These are phyloP conservation scores for Yarrowia sp. DNA, from an alignment of 805 yeast species.

Conservation along the genomic window DNA sequence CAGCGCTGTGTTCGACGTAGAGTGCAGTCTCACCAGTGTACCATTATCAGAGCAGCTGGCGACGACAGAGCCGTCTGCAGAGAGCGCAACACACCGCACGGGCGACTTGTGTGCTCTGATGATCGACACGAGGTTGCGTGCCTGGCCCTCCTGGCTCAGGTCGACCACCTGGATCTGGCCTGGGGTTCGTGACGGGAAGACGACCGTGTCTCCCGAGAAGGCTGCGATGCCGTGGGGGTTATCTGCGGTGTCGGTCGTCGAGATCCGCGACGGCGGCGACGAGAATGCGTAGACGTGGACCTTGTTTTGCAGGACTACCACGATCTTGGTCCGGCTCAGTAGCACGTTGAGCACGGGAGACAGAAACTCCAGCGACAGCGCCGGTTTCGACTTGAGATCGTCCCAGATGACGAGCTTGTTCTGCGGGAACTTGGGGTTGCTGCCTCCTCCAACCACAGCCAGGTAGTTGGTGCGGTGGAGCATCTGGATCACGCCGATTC, in stretches of 20 bases:
- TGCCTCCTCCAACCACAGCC: constrained; percentile 88
- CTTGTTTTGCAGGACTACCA: constrained; percentile 65
- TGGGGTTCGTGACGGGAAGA: constrained; percentile 69
- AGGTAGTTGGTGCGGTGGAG: constrained; percentile 86
- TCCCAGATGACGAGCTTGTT: constrained; percentile 90
- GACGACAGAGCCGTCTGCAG: constrained; percentile 60
- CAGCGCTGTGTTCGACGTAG: constrained; percentile 63
- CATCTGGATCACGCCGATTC: constrained; percentile 78
- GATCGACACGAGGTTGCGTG: constrained; percentile 60
- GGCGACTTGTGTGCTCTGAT: constrained; percentile 73
- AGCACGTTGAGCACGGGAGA: constrained; percentile 72
- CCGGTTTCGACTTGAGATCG: constrained; percentile 73
- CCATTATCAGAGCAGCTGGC: constrained; percentile 85
- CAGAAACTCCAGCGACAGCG: constrained; percentile 70
- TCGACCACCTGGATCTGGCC: constrained; percentile 84
- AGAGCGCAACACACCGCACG: constrained; percentile 61
- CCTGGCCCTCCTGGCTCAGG: constrained; percentile 57
- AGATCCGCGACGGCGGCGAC: constrained; percentile 68
- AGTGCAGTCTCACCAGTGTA: constrained; percentile 72
- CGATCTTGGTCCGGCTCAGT: constrained; percentile 69
- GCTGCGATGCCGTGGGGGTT: constrained; percentile 67
- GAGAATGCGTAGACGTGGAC: constrained; percentile 77
- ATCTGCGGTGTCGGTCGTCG: constrained; percentile 61
- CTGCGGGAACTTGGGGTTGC: constrained; percentile 69
- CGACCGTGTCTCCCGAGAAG: constrained; percentile 53